Percentiles rank a stretch among this genome's conserved stretches.
Conservation (phyloP, 371 early-diverging fungal species). For the Mucor racemosus region DNA sequence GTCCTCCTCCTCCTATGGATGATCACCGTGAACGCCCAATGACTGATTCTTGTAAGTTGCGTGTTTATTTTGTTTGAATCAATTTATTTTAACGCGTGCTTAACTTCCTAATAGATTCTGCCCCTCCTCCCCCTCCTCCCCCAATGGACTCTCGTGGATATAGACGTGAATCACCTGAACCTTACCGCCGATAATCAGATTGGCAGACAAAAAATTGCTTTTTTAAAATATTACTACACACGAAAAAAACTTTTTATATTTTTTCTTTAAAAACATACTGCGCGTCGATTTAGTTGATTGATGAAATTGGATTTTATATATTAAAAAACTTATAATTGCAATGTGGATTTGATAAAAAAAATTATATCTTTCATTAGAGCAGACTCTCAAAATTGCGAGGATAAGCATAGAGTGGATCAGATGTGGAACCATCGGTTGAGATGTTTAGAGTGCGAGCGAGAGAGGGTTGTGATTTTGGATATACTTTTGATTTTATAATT, state of each 20-base stretch:
- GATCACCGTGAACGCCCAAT: constrained; percentile 31
- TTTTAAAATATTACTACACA: neutral
- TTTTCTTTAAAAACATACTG: neutral
- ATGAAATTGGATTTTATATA: constrained; percentile 15
- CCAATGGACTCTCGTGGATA: constrained; percentile 45
- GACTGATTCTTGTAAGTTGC: constrained; percentile 39
- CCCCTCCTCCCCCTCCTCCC: constrained; percentile 38
- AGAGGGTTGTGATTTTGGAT: too few species aligned
- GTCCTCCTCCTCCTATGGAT: constrained; percentile 29
- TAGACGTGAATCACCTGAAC: constrained; percentile 45
- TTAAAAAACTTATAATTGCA: constrained; percentile 13
- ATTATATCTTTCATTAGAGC: neutral
- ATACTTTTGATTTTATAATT: too few species aligned
- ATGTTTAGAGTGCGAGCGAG: too few species aligned
- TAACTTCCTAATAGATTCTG: constrained; percentile 17
- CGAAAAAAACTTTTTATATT: constrained; percentile 3
- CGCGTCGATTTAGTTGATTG: constrained; percentile 15
- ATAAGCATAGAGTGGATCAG: constrained; percentile 8
- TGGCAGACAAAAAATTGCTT: constrained; percentile 4
- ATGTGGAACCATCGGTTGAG: too few species aligned
- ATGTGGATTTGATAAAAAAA: constrained; percentile 5
- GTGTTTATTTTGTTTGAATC: neutral
- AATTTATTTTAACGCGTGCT: neutral
- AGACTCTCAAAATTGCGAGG: constrained; percentile 8
- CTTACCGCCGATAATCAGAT: constrained; percentile 43